phyloP scores from a whole-genome alignment of 1,284 basidiomycete species.

The Heterobasidion annosum region DNA sequence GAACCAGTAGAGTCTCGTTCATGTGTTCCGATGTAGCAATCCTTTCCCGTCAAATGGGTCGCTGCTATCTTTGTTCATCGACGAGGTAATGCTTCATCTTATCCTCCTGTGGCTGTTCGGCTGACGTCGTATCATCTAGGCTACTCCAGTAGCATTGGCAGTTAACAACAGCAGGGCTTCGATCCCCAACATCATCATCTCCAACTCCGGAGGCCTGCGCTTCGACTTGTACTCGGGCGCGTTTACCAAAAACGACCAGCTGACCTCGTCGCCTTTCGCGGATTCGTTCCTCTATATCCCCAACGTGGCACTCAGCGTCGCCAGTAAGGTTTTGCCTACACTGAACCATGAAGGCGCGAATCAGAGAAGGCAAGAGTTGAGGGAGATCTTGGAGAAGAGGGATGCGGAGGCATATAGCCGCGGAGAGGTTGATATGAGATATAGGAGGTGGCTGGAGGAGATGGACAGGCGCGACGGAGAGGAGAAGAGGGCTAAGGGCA shows the following conservation, averaged over 20 bases:
- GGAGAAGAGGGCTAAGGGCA: constrained; percentile 27
- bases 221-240: constrained; percentile 64
- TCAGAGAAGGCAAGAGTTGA: constrained; percentile 19
- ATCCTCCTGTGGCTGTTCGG: background rate
- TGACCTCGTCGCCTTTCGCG: constrained; percentile 59
- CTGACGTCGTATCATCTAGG: constrained; percentile 19
- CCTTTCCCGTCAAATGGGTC: constrained; percentile 63
- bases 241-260: constrained; percentile 75
- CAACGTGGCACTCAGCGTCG: constrained; percentile 37
- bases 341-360: constrained; percentile 36
- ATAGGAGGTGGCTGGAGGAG: constrained; percentile 43
- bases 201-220: constrained; percentile 68
- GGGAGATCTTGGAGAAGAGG: constrained; percentile 15
- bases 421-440: constrained; percentile 44
- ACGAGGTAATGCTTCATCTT: constrained; percentile 30
- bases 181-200: constrained; percentile 61
- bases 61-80: constrained; percentile 50
- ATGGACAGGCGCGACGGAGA: constrained; percentile 34
- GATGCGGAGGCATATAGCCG: constrained; percentile 34
- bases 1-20: background rate
- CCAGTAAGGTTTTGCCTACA: constrained; percentile 40
- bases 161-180: constrained; percentile 51
- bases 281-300: constrained; percentile 55
- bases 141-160: constrained; percentile 44
- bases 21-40: constrained; percentile 22